A percentile compares a stretch with the other conserved stretches of the same genome.
These are phyloP conservation scores for Mortierella polycephala DNA, from an alignment of 371 early-diverging fungal genomes.

Conservation along the genomic window DNA sequence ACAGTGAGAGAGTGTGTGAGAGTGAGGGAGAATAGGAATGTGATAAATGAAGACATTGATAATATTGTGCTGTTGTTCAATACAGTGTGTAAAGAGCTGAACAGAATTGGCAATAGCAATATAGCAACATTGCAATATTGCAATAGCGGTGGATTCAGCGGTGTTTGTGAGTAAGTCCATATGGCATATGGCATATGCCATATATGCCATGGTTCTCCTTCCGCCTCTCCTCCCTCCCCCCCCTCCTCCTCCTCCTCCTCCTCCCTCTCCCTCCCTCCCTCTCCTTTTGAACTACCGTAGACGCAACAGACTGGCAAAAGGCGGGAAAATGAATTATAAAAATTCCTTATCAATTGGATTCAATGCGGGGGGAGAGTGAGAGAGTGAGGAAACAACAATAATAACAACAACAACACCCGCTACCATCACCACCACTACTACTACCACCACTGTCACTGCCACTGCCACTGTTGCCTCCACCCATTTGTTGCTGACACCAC, in stretches of 20 bases:
- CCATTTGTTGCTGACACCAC: too few relatives aligned
- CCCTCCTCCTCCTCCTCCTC: background rate
- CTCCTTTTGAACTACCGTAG: conserved; percentile 8
- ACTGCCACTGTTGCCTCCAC: background rate
- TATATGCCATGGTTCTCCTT: background rate
- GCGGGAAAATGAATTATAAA: conserved; percentile 20
- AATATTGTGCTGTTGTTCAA: background rate
- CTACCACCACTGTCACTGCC: background rate
- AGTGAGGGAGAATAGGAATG: background rate
- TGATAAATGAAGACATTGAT: background rate
- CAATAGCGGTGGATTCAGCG: too few relatives aligned
- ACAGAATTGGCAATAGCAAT: too few relatives aligned
- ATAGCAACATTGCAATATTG: too few relatives aligned
- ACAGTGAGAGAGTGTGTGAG: background rate
- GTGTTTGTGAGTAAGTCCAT: too few relatives aligned
- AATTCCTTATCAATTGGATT: conserved; percentile 30
- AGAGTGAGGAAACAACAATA: background rate
- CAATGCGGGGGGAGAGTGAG: conserved; percentile 15
- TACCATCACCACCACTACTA: background rate
- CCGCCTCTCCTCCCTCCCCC: background rate
- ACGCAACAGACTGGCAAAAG: conserved; percentile 9
- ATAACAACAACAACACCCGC: conserved; percentile 1
- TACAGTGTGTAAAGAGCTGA: too few relatives aligned
- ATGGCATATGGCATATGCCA: too few relatives aligned
- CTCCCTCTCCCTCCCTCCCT: conserved; percentile 1